These are phyloP conservation scores for Cyberlindnera euphorbiiphila DNA, from an alignment of 805 yeast genomes.

Conservation along the genomic window DNA sequence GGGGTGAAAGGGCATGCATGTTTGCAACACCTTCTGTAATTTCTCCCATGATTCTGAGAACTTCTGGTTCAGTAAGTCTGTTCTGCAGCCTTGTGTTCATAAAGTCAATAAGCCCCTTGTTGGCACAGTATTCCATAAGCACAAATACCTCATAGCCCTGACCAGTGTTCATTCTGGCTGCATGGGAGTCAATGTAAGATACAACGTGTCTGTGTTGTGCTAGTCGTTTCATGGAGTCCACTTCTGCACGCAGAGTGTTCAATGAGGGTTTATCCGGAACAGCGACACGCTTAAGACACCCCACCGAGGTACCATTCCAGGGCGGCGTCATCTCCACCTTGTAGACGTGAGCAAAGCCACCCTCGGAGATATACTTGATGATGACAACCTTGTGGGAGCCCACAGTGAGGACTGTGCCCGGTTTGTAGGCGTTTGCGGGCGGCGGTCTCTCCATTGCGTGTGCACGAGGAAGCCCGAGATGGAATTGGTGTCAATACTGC, in stretches of 20 bases:
- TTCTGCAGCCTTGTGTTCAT: conserved; percentile 70
- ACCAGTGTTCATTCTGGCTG: conserved; percentile 57
- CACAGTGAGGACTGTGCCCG: conserved; percentile 77
- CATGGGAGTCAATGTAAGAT: conserved; percentile 92
- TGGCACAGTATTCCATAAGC: conserved; percentile 75
- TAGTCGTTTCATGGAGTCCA: conserved; percentile 92
- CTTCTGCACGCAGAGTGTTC: conserved; percentile 85
- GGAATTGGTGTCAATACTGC: no score
- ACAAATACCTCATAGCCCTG: conserved; percentile 73
- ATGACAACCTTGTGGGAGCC: conserved; percentile 77
- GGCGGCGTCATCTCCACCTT: conserved; percentile 66
- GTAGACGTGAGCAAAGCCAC: conserved; percentile 96
- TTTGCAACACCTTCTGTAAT: conserved; percentile 70
- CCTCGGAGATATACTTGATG: conserved; percentile 73
- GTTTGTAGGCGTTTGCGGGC: conserved; percentile 59
- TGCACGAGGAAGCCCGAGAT: no score
- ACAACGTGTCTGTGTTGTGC: conserved; percentile 79
- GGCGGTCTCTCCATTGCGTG: conserved; percentile 30
- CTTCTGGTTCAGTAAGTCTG: conserved; percentile 64
- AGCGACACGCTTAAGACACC: conserved; percentile 90
- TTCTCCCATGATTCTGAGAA: conserved; percentile 64
- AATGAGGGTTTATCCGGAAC: conserved; percentile 88
- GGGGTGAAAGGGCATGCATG: conserved; percentile 71
- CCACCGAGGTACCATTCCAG: conserved; percentile 49
- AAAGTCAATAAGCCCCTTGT: conserved; percentile 72